Base-by-base conservation (phyloP, 192 early-diverging fungal species). In the Coemansia sp. region DNA sequence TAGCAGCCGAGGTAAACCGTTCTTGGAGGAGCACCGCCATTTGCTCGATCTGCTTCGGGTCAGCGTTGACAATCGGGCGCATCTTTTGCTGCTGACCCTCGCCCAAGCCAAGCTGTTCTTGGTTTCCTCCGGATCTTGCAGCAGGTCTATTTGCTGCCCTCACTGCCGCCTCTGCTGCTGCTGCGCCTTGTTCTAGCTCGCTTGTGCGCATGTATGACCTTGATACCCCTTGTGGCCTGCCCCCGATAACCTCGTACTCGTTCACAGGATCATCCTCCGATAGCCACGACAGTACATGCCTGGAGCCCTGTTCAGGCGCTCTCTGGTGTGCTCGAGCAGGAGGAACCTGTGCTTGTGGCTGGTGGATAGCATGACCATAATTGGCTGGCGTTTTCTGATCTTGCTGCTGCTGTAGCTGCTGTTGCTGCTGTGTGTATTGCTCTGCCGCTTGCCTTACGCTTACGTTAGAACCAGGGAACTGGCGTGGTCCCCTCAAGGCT, bases 231-330 rank as follows among this genome's bases (percentile, higher is more conserved):
- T 33, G 5, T 36, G 34, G 39, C 30, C 48, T 68, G 10, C 64
- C 64, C 18, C 71, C 71, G 18, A 72, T 52, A 46, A 72, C 65
- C 53, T 72, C 71, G 35, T 72, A 72, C 1, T 78, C 69, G 38
- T 74, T 72, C 26, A 67, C 71, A 1, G 77, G 77, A 14, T 33
- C 72, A 7, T 71, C 77, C n/a, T 80, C 77, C 1, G 72, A 80
- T n/a, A 74, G 66, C 77, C 77, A 80, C 26, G 62, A 51, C 15
- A 62, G 63, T 16, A 69, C 48, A 33, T 36, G 65, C 18, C 61
- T 53, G 9, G 41, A 39, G 23, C 69, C 44, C 4, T 24, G 26
- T 20, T 67, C 71, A 11, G 60, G 60, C 38, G 65, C 39, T n/a
- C 65, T 55, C 3, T 51, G 46, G 6, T 38, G 34, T 18, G 15